These are phyloP conservation scores for Macrolepiota fuliginosa DNA, from an alignment of 768 basidiomycete genomes.

Conservation along the genomic window DNA sequence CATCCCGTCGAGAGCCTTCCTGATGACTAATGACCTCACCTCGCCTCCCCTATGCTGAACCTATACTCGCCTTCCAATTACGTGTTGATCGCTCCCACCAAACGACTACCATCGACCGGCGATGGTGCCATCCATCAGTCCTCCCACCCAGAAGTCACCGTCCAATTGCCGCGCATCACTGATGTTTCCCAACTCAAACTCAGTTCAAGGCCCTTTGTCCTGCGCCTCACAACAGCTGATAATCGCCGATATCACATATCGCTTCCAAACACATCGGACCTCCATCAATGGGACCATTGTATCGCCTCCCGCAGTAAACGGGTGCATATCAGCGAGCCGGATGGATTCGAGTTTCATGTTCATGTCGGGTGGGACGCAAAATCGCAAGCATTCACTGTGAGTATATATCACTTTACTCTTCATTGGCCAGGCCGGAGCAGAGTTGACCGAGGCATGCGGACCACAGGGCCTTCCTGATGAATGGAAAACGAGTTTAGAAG, in stretches of 20 bases:
- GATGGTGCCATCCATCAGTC: slow-evolving; percentile 7
- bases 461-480: slow-evolving; percentile 12
- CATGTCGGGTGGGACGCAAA: slow-evolving; percentile 10
- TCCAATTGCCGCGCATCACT: slow-evolving; percentile 12
- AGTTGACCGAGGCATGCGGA: background rate
- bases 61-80: background rate
- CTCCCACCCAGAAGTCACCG: slow-evolving; percentile 11
- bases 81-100: background rate
- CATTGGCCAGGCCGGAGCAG: background rate
- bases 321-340: slow-evolving; percentile 3
- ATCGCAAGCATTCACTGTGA: slow-evolving; percentile 9
- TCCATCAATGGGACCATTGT: slow-evolving; percentile 3
- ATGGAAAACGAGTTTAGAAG: slow-evolving; percentile 11
- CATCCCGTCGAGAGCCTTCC: background rate
- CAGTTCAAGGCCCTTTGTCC: slow-evolving; percentile 11
- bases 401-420: background rate
- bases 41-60: background rate
- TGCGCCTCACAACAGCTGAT: slow-evolving; percentile 7
- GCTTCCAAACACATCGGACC: slow-evolving; percentile 12
- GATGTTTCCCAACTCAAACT: slow-evolving; percentile 15
- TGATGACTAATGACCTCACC: slow-evolving; percentile 9
- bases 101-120: slow-evolving; percentile 1
- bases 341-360: slow-evolving; percentile 12
- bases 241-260: slow-evolving; percentile 13
- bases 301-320: slow-evolving; percentile 10